Conservation (phyloP, 73 alveolate genomes). For the Paramecium caudatum region DNA sequence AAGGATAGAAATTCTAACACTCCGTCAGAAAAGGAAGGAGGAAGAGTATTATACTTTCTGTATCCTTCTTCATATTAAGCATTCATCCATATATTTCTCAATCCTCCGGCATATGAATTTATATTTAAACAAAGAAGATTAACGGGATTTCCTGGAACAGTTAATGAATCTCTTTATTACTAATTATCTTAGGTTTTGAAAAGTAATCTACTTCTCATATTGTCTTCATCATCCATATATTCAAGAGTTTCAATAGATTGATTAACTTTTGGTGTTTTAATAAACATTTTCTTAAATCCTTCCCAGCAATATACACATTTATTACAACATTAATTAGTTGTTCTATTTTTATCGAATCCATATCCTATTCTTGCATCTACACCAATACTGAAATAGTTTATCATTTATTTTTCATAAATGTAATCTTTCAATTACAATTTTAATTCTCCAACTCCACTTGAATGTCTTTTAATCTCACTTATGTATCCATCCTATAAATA, state of each 20-base stretch:
- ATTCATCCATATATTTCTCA: slow-evolving; percentile 87
- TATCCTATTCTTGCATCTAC: slow-evolving; percentile 96
- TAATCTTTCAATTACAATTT: background rate
- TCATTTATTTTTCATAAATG: slow-evolving; percentile 25
- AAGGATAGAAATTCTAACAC: slow-evolving; percentile 82
- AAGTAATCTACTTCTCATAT: slow-evolving; percentile 1
- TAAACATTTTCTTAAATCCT: slow-evolving; percentile 92
- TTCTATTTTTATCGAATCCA: slow-evolving; percentile 92
- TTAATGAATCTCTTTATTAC: slow-evolving; percentile 83
- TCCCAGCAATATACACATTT: slow-evolving; percentile 94
- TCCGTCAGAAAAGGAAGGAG: slow-evolving; percentile 82
- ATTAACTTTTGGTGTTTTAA: slow-evolving; percentile 60
- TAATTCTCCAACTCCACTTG: background rate
- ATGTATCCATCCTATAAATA: slow-evolving; percentile 73
- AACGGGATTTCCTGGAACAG: slow-evolving; percentile 74
- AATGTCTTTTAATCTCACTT: slow-evolving; percentile 64
- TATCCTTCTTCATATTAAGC: slow-evolving; percentile 67
- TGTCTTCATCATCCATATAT: slow-evolving; percentile 64
- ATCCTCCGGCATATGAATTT: slow-evolving; percentile 92
- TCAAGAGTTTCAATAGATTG: slow-evolving; percentile 52
- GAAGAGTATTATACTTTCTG: slow-evolving; percentile 23
- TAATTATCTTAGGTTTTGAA: background rate
- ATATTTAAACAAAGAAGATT: slow-evolving; percentile 81
- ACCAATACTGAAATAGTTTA: slow-evolving; percentile 94
- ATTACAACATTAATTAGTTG: slow-evolving; percentile 83